Conservation (phyloP, 2,329 filamentous ascomycete genomes). For the Aspergillus arachidicola region DNA sequence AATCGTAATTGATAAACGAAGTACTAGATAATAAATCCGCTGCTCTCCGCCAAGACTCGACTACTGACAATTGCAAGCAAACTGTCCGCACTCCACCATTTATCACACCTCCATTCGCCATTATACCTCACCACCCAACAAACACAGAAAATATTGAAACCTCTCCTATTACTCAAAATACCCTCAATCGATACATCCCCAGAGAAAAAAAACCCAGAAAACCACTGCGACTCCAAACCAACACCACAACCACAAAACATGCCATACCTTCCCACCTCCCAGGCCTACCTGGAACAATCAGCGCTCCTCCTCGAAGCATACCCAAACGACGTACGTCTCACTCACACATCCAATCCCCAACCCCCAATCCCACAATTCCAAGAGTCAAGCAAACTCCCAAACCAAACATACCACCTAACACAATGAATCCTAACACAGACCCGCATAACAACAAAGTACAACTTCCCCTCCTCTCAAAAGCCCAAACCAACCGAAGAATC, state of each 20-base stretch:
- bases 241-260: conserved; percentile 51
- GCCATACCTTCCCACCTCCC: conserved; percentile 78
- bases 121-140: background rate
- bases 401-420: background rate
- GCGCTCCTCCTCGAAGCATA: conserved; percentile 81
- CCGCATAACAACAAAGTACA: conserved; percentile 90
- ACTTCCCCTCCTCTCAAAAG: conserved; percentile 53
- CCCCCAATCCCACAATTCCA: background rate
- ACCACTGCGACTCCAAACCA: background rate
- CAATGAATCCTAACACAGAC: conserved; percentile 60
- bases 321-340: conserved; percentile 71
- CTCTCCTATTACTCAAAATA: background rate
- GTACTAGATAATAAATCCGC: background rate
- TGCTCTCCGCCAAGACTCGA: background rate
- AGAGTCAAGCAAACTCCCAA: background rate
- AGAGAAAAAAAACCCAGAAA: background rate
- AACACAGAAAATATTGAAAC: background rate
- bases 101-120: background rate
- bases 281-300: conserved; percentile 91
- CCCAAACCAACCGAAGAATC: conserved; percentile 30
- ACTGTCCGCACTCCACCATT: conserved; percentile 4
- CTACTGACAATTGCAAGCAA: conserved; percentile 4
- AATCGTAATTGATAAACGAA: background rate
- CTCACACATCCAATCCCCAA: background rate
- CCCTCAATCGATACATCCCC: background rate